These are phyloP conservation scores for Leccinum rimulosum DNA, from an alignment of 768 basidiomycete species.

Conservation along the genomic window DNA sequence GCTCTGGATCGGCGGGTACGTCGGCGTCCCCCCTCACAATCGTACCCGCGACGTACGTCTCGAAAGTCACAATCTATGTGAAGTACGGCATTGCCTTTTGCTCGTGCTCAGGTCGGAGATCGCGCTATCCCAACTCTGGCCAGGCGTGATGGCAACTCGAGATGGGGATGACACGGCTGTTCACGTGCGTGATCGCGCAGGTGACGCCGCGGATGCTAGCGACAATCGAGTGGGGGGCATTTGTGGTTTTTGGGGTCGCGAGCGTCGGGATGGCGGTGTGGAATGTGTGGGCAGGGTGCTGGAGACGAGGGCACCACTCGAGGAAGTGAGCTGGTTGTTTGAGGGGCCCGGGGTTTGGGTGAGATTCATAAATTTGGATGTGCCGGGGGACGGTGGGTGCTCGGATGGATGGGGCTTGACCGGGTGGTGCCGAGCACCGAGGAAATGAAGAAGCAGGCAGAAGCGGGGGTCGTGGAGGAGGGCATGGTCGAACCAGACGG, in stretches of 20 bases:
- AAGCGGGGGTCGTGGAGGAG: neutral
- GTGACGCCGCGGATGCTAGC: slow-evolving; percentile 37
- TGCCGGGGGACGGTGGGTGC: slow-evolving; percentile 32
- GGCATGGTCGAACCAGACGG: neutral
- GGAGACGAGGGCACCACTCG: slow-evolving; percentile 38
- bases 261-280: slow-evolving; percentile 31
- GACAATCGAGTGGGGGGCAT: slow-evolving; percentile 29
- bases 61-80: slow-evolving; percentile 37
- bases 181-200: slow-evolving; percentile 38
- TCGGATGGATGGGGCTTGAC: slow-evolving; percentile 7
- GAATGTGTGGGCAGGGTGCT: slow-evolving; percentile 35
- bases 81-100: slow-evolving; percentile 37
- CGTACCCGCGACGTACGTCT: slow-evolving; percentile 32
- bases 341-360: slow-evolving; percentile 25
- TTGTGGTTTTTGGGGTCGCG: slow-evolving; percentile 31
- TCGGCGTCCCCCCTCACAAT: slow-evolving; percentile 25
- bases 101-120: slow-evolving; percentile 36
- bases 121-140: slow-evolving; percentile 36
- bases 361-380: slow-evolving; percentile 28
- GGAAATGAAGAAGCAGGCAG: slow-evolving; percentile 20
- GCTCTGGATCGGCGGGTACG: slow-evolving; percentile 36
- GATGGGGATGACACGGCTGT: slow-evolving; percentile 33
- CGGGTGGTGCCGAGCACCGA: slow-evolving; percentile 26
- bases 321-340: slow-evolving; percentile 37
- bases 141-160: slow-evolving; percentile 32